Evolutionary conservation across 805 yeast genomes (phyloP), one percentile per base, ranked within the genome.

Genomic region (Pichia scutulata): DNA sequence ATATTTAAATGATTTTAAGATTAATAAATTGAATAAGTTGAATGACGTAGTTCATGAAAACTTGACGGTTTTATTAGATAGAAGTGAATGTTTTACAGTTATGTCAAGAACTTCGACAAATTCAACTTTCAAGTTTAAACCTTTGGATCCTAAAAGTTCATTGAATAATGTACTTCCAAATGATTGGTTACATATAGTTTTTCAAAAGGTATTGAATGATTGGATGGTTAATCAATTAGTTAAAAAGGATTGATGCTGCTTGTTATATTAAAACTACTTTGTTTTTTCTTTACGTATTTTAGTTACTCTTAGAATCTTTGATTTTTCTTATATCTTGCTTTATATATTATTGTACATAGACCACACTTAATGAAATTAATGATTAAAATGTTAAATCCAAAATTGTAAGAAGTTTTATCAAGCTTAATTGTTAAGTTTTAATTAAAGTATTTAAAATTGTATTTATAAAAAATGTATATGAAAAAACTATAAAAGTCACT

Each of bases 141-240:
- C 5, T 3, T 19, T 48, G 7, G 12, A 39, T 19, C 39, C 28
- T 10, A 16, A 8, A 39, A 43, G 19, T 21, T 33, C 44, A 12
- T 3, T 44, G 4, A 24, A 44, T 41, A 49, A 40, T 33, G 4
- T 49, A 1, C 8, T 43, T 7, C 52, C 52, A 12, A 49, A 49
- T 49, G 52, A 49, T 44, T 49, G 52, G 52, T 3, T 49, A 4
- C 19, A 49, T 41, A 44, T 49, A 19, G 43, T 49, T 7, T 18
- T 40, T 22, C 12, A 44, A 7, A 41, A 30, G 23, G 28, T 44
- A 6, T 39, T 43, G 8, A 44, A 36, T 40, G 52, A 44, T 30
- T 39, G 44, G 47, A 4, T 49, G 5, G 41, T 44, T 19, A 21
- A 41, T 4, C 23, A 44, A 23, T 28, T 48, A n/a, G 18, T 28